These are phyloP conservation scores for Clavulina sp. DNA, from an alignment of 768 basidiomycete species.

Conservation along the genomic window DNA sequence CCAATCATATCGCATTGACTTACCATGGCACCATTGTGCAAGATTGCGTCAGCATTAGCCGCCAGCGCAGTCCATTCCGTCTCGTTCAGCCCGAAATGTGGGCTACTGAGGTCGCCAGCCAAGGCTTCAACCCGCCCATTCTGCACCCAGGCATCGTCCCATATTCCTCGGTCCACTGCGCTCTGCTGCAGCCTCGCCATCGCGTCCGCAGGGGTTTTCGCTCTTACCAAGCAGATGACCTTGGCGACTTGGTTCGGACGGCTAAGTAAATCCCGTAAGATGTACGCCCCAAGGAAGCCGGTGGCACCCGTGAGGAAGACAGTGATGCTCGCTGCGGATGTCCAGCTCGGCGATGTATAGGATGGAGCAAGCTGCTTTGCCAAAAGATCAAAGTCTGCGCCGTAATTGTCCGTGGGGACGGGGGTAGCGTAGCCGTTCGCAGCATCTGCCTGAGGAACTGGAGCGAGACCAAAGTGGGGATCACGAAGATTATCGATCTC, in stretches of 20 bases:
- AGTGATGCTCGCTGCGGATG: constrained; percentile 34
- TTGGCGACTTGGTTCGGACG: constrained; percentile 43
- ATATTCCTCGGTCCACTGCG: constrained; percentile 63
- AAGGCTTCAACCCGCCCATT: constrained; percentile 58
- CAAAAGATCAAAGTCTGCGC: constrained; percentile 55
- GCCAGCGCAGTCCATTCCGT: constrained; percentile 50
- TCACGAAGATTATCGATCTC: constrained; percentile 61
- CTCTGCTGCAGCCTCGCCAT: constrained; percentile 52
- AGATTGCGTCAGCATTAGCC: constrained; percentile 56
- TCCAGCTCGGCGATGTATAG: background rate
- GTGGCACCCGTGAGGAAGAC: constrained; percentile 95
- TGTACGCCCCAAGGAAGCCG: constrained; percentile 90
- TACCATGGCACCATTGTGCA: constrained; percentile 96
- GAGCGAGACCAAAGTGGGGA: constrained; percentile 59
- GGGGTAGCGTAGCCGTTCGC: constrained; percentile 9
- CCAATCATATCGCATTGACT: constrained; percentile 19
- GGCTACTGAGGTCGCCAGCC: constrained; percentile 63
- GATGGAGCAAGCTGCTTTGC: constrained; percentile 28
- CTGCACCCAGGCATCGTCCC: constrained; percentile 70
- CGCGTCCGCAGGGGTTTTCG: constrained; percentile 40
- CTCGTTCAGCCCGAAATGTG: constrained; percentile 52
- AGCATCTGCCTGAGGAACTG: constrained; percentile 7
- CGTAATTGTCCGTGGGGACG: constrained; percentile 41
- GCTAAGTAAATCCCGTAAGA: constrained; percentile 64
- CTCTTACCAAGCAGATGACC: constrained; percentile 86